Percentiles rank a stretch among this genome's conserved stretches.
phyloP scores from a whole-genome alignment of 306 rosid species.

The Astragalus glycyphyllos region DNA sequence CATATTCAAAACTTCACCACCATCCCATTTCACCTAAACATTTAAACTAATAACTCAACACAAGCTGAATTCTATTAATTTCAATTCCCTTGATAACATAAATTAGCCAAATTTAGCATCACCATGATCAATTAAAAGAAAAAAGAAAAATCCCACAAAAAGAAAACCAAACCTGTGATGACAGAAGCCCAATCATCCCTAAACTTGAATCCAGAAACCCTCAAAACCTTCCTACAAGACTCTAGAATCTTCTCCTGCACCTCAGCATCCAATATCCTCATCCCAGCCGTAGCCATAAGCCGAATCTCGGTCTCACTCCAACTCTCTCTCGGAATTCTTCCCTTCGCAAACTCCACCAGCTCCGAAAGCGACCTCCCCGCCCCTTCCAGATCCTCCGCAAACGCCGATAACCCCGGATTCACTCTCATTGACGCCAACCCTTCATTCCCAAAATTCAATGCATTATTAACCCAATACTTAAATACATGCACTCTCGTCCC shows the following conservation, averaged over 20 bases:
- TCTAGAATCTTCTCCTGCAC: constrained; percentile 65
- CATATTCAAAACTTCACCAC: not conserved
- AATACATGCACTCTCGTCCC: constrained; percentile 88
- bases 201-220: constrained; percentile 71
- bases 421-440: constrained; percentile 70
- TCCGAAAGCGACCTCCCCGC: constrained; percentile 66
- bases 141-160: not conserved
- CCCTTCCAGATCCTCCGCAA: constrained; percentile 57
- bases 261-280: constrained; percentile 61
- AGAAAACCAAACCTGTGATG: constrained; percentile 59
- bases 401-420: constrained; percentile 84
- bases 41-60: not conserved
- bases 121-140: not conserved
- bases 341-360: constrained; percentile 75
- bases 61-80: not conserved
- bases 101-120: not conserved
- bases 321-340: constrained; percentile 61
- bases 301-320: constrained; percentile 82
- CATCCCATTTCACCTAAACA: constrained; percentile 27
- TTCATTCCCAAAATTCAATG: constrained; percentile 58
- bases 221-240: constrained; percentile 66
- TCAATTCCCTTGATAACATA: not conserved
- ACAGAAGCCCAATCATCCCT: constrained; percentile 90
- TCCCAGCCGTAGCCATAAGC: constrained; percentile 97
- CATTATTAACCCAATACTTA: constrained; percentile 38